These are phyloP conservation scores for Rhododendron griersonianum DNA, from an alignment of 148 eudicot genomes.

Conservation along the genomic window DNA sequence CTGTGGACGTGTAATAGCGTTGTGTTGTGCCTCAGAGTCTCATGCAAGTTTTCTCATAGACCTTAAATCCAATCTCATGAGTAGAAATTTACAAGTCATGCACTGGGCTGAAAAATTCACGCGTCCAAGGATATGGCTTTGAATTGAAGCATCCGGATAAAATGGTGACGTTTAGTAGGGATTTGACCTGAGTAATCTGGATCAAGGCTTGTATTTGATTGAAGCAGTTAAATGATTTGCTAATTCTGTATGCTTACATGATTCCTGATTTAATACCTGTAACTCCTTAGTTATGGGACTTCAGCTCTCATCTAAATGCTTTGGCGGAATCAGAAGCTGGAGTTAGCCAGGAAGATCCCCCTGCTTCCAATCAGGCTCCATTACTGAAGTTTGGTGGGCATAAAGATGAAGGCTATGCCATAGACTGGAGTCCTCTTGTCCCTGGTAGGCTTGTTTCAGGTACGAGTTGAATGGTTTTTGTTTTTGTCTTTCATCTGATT, in stretches of 20 bases:
- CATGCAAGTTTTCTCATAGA: not conserved
- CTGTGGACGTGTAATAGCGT: not conserved
- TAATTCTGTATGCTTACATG: not conserved
- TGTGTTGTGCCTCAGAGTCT: not conserved
- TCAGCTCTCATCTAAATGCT: slow-evolving; percentile 66
- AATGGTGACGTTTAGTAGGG: not conserved
- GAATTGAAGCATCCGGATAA: not conserved
- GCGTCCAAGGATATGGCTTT: not conserved
- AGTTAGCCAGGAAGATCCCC: slow-evolving; percentile 29
- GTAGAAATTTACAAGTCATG: not conserved
- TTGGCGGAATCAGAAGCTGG: slow-evolving; percentile 60
- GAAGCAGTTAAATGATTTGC: not conserved
- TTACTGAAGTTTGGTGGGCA: slow-evolving; percentile 61
- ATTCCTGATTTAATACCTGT: not conserved
- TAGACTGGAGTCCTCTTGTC: slow-evolving; percentile 86
- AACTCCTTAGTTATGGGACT: slow-evolving; percentile 75
- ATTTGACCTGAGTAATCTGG: not conserved
- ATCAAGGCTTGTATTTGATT: not conserved
- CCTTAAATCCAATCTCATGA: not conserved
- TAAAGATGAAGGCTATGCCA: slow-evolving; percentile 94
- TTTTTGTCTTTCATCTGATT: not conserved
- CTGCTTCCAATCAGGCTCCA: slow-evolving; percentile 64
- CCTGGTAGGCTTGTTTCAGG: slow-evolving; percentile 92
- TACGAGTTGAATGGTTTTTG: slow-evolving; percentile 13
- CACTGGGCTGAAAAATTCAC: not conserved